Base-by-base conservation (phyloP, 495 filamentous ascomycete species). In the Penicillium arizonense region DNA sequence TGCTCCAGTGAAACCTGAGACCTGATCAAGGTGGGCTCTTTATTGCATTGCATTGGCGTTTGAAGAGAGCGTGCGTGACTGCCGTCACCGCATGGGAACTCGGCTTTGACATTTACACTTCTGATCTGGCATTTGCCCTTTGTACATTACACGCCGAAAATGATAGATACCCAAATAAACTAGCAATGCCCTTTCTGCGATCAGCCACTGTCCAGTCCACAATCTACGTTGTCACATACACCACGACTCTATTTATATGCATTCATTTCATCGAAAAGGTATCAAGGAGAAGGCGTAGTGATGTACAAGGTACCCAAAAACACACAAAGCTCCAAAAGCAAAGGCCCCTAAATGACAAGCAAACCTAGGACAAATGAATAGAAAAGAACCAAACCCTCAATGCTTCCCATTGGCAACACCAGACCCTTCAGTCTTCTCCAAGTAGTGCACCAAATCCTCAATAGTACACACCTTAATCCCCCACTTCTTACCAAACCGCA, bases 391-490 rank as follows among this genome's bases (percentile, higher is more conserved):
- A 2, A 7, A 14, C 26, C 44, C 32, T 73, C 56, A 73, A 55
- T 72, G 62, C 53, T 67, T 62, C 26, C 74, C 74, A 67, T 77
- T 77, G 36, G 58, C 46, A 42, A 43, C 36, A 16, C 52, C 43
- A 32, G 48, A 44, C 3, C 66, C 68, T 57, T 75, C 71, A 41
- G 56, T 65, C 55, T 60, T 82, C 72, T 96, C 87, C 43, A 97
- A 65, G 69, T 93, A 89, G 50, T 67, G 75, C 35, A 92, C 87
- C 71, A 98, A 71, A 67, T 89, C 91, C 65, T 91, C 92, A 72
- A 98, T 97, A 7, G 94, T 97, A 69, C 92, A 96, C 36, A 96
- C 90, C 74, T 87, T 92, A 55, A 97, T 72, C 9, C 91, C 91
- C 87, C 89, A 97, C 67, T 79, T 83, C 70, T 82, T 82, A 11